Percentiles rank a stretch among this genome's conserved stretches.
Conservation (phyloP, 805 yeast species). For the Zygosaccharomyces bailii region DNA sequence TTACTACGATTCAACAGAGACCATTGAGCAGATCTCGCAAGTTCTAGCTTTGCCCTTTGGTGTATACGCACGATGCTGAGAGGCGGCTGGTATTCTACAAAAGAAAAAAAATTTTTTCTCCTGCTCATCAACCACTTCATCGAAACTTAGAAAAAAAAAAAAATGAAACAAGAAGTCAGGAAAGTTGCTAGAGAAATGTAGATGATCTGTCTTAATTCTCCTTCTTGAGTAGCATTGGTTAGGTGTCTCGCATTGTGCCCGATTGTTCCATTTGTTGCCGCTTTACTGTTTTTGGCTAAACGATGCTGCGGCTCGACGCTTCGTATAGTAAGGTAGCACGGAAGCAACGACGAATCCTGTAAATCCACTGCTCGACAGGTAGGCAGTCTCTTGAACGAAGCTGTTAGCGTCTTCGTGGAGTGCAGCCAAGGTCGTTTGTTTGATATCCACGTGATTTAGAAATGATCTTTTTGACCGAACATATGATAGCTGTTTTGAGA, state of each 20-base stretch:
- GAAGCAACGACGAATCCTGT: neutral
- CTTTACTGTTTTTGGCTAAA: neutral
- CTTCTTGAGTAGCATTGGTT: neutral
- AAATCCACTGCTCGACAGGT: neutral
- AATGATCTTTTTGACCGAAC: no score
- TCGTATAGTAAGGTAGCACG: neutral
- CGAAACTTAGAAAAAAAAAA: neutral
- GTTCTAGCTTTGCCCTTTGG: no score
- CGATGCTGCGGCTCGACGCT: neutral
- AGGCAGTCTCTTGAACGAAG: neutral
- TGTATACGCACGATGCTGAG: no score
- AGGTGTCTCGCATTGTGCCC: neutral
- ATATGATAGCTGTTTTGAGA: no score
- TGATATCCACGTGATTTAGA: no score
- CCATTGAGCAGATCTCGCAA: no score
- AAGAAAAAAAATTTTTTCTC: neutral
- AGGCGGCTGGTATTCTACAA: neutral
- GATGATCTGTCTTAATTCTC: neutral
- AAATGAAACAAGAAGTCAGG: constrained; percentile 3
- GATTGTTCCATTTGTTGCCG: neutral
- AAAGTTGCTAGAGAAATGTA: neutral
- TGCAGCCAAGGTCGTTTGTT: no score
- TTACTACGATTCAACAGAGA: no score
- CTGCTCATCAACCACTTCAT: neutral
- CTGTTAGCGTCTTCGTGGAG: neutral